Base-by-base conservation (phyloP, 1,139 yeast genomes). In the Lodderomyces margitis region DNA sequence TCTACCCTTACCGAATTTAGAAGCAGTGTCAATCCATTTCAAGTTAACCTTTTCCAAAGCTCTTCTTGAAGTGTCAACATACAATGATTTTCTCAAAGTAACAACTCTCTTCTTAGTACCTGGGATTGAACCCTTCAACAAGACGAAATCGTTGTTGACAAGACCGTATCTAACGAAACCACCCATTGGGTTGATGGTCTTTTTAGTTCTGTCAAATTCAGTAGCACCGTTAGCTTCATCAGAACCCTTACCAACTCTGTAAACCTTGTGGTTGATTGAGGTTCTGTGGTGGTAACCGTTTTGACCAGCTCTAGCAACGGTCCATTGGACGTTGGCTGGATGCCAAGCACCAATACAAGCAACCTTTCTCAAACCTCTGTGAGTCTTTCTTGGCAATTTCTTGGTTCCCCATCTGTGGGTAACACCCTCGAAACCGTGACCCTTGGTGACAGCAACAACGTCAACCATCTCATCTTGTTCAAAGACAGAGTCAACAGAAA, bases 261-360 rank as follows among this genome's bases (percentile, higher is more conserved):
- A 92, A 72, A 92, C 81, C 88, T 92, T 92, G 95, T 94, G 98
- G 96, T 92, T 94, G 75, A 91, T 86, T 57, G 98, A 92, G 68
- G 98, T 92, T 87, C 99, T 91, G 94, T 89, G 96, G 81, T 92
- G 98, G 96, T 87, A 92, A 88, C 99, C 99, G 82, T 85, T 88
- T 83, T 92, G 98, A 92, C 99, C 99, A 66, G 98, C 97, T 81
- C 99, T 89, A 66, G 98, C 98, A 77, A 92, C 98, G 70, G 98
- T 87, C 95, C 95, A 92, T 78, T 83, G 80, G 70, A 92, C 99
- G 81, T 92, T 96, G 79, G 96, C 86, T 77, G 98, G 98, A 82
- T 92, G 98, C 99, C 99, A 92, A 71, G 99, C 97, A 85, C 99
- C 99, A 70, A 92, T 94, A 89, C 99, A 92, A 71, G 98, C 99